Percentiles rank a stretch among this genome's conserved stretches.
phyloP scores from a whole-genome alignment of 116 monocot genomes.

The Iris pallida region DNA sequence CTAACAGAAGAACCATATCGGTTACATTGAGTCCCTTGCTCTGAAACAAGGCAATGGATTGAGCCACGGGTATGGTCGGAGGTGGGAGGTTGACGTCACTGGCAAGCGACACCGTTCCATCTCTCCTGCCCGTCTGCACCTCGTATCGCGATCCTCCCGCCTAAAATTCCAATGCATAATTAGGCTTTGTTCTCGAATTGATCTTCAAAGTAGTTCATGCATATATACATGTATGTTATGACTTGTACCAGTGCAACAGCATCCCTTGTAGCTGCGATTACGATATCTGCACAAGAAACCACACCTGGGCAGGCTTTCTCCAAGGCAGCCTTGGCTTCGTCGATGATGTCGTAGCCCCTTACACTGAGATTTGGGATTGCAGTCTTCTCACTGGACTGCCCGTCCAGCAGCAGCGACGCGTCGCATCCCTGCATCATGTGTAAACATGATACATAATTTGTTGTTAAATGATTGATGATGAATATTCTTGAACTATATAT shows the following conservation, averaged over 20 bases:
- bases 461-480: too few relatives aligned
- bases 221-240: too few relatives aligned
- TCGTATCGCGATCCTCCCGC: neutral
- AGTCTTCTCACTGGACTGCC: conserved; percentile 58
- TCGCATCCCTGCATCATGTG: conserved; percentile 94
- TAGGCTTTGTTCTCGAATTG: too few relatives aligned
- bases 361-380: conserved; percentile 59
- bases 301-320: conserved; percentile 22
- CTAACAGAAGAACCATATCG: neutral
- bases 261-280: conserved; percentile 25
- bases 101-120: neutral
- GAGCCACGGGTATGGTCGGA: neutral
- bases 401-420: conserved; percentile 67
- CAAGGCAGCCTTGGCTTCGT: conserved; percentile 16
- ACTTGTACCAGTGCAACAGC: conserved; percentile 17
- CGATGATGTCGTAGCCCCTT: neutral
- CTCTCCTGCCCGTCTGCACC: neutral
- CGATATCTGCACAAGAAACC: conserved; percentile 27
- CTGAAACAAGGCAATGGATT: neutral
- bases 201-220: too few relatives aligned
- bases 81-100: neutral
- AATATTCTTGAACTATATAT: conserved; percentile 1
- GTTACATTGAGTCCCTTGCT: neutral
- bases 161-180: too few relatives aligned
- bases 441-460: too few relatives aligned